These are phyloP conservation scores for Penicillium thymicola DNA, from an alignment of 2,329 filamentous ascomycete genomes.

Conservation along the genomic window DNA sequence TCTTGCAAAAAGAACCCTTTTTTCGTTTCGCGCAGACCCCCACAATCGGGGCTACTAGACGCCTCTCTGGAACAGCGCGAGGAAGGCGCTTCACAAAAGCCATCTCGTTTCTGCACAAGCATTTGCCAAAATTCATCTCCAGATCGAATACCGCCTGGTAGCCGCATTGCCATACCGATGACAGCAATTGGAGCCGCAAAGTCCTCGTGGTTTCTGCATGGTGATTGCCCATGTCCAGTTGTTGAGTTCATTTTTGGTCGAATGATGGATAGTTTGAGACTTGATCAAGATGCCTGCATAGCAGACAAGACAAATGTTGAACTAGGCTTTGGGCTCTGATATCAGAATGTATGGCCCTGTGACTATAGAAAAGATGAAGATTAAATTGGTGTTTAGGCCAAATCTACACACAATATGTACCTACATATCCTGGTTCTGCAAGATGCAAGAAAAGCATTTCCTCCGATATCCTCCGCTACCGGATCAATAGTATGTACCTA, in stretches of 20 bases:
- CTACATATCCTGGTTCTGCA: neutral
- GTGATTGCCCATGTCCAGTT: slow-evolving; percentile 8
- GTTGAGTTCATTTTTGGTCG: slow-evolving; percentile 5
- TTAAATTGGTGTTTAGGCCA: neutral
- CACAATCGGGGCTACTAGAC: slow-evolving; percentile 21
- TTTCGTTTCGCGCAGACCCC: slow-evolving; percentile 8
- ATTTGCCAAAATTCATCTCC: slow-evolving; percentile 22
- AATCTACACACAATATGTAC: slow-evolving; percentile 4
- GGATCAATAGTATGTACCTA: neutral
- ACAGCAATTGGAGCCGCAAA: slow-evolving; percentile 18
- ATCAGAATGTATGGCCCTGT: neutral
- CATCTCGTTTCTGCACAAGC: slow-evolving; percentile 20
- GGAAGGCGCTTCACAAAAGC: slow-evolving; percentile 19
- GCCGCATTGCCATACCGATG: slow-evolving; percentile 24
- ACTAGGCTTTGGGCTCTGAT: neutral
- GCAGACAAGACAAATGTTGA: neutral
- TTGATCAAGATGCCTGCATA: slow-evolving; percentile 4
- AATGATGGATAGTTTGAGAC: slow-evolving; percentile 2
- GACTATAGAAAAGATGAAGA: neutral
- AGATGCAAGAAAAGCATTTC: neutral
- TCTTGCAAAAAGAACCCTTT: slow-evolving; percentile 33
- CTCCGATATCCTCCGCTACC: neutral
- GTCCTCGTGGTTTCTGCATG: neutral
- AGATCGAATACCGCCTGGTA: slow-evolving; percentile 19
- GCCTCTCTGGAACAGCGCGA: slow-evolving; percentile 25